A percentile compares a stretch with the other conserved stretches of the same genome.
Evolutionary conservation across 2,329 filamentous ascomycete genomes (phyloP).

Genomic region (Beauveria sp.): DNA sequence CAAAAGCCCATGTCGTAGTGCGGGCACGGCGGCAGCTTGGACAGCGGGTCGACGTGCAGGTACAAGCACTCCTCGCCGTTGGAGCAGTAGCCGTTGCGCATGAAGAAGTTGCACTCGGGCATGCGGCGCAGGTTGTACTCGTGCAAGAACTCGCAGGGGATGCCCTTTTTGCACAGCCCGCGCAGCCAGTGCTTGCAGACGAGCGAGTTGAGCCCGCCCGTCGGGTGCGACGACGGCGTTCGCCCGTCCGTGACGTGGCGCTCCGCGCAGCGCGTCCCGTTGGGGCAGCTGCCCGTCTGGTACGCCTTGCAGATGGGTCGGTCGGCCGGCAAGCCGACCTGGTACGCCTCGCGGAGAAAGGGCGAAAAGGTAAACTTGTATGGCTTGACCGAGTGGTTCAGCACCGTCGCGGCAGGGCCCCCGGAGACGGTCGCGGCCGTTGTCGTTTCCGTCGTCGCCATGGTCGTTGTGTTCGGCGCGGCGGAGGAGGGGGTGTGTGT

Average conservation of each 20-base stretch:
- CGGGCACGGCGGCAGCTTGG: conserved; percentile 71
- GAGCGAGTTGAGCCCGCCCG: conserved; percentile 63
- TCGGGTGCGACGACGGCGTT: conserved; percentile 21
- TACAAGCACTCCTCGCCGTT: conserved; percentile 97
- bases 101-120: conserved; percentile 97
- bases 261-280: conserved; percentile 77
- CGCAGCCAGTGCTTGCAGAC: conserved; percentile 99
- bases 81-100: conserved; percentile 86
- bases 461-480: conserved; percentile 9
- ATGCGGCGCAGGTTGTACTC: conserved; percentile 98
- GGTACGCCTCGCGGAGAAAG: conserved; percentile 75
- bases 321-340: conserved; percentile 73
- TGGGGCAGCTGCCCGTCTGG: conserved; percentile 76
- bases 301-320: conserved; percentile 81
- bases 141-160: conserved; percentile 94
- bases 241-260: conserved; percentile 53
- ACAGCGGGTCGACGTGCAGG: conserved; percentile 78
- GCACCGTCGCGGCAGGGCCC: conserved; percentile 37
- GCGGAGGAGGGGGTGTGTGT: background rate
- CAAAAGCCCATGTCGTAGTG: conserved; percentile 96
- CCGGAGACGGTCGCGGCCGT: conserved; percentile 20
- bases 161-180: conserved; percentile 97
- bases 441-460: conserved; percentile 22
- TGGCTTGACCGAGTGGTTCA: conserved; percentile 45
- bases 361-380: conserved; percentile 79